These are phyloP conservation scores for Euphorbia lathyris DNA, from an alignment of 345 rosid genomes.

Conservation along the genomic window DNA sequence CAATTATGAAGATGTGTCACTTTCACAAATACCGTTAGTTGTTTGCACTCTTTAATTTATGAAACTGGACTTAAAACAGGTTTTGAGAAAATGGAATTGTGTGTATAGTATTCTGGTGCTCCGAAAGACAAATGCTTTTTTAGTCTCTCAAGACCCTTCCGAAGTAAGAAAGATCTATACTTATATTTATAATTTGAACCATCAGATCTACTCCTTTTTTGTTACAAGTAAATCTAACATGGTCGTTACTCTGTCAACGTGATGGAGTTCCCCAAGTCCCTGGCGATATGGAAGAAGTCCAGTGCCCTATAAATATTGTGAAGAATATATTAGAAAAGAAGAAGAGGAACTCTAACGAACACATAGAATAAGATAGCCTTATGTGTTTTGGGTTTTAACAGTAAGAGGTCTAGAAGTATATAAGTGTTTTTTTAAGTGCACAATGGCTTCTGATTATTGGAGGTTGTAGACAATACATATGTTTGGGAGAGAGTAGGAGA, in stretches of 20 bases:
- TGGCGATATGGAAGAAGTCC: conserved; percentile 69
- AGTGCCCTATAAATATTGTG: conserved; percentile 26
- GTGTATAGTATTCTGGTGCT: conserved; percentile 79
- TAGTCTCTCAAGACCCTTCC: conserved; percentile 80
- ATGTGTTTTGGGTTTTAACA: conserved; percentile 10
- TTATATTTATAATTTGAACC: not conserved
- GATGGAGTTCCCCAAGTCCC: conserved; percentile 74
- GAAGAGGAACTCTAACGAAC: conserved; percentile 14
- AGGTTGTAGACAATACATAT: too few relatives aligned
- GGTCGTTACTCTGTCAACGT: conserved; percentile 45
- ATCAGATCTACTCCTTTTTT: too few relatives aligned
- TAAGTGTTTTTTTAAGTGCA: conserved; percentile 2
- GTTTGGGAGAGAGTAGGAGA: too few relatives aligned
- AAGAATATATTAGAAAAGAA: conserved; percentile 8
- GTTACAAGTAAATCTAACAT: not conserved
- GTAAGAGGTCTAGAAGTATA: conserved; percentile 26
- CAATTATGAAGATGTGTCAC: conserved; percentile 56
- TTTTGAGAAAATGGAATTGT: conserved; percentile 61
- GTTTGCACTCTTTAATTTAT: not conserved
- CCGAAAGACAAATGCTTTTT: conserved; percentile 83
- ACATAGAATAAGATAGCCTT: conserved; percentile 10
- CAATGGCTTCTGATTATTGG: conserved; percentile 29
- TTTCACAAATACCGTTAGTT: not conserved
- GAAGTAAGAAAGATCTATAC: conserved; percentile 51
- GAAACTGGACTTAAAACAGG: conserved; percentile 38